phyloP scores from a whole-genome alignment of 2,329 filamentous ascomycete genomes.

The Fusarium sublunatum region DNA sequence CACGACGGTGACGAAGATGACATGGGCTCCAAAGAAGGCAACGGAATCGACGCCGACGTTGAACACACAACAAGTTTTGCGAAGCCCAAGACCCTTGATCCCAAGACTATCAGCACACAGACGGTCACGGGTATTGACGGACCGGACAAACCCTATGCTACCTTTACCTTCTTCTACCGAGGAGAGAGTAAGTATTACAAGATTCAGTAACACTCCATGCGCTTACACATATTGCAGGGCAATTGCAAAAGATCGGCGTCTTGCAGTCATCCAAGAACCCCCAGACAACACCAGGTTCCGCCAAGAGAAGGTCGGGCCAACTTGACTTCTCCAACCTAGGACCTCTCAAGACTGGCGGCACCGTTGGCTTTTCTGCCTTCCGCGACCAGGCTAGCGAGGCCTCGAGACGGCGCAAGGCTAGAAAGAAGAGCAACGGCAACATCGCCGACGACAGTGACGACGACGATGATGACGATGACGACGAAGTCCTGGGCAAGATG shows the following conservation, averaged over 20 bases:
- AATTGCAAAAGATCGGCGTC: conserved; percentile 97
- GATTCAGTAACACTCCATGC: background rate
- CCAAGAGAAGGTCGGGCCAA: conserved; percentile 84
- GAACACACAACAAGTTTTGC: conserved; percentile 99
- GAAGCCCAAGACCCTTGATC: conserved; percentile 94
- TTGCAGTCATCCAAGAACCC: conserved; percentile 74
- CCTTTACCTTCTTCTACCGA: conserved; percentile 97
- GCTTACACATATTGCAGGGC: conserved; percentile 68
- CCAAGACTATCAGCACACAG: conserved; percentile 97
- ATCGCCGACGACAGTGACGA: conserved; percentile 80
- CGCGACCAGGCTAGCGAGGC: conserved; percentile 73
- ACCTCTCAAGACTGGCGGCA: conserved; percentile 86
- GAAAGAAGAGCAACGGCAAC: conserved; percentile 73
- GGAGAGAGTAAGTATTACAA: conserved; percentile 81
- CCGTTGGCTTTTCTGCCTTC: conserved; percentile 90
- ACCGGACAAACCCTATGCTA: conserved; percentile 93
- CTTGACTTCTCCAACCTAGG: conserved; percentile 87
- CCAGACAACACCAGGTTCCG: conserved; percentile 68
- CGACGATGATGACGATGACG: conserved; percentile 76
- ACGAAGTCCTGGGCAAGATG: conserved; percentile 71
- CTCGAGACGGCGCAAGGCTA: conserved; percentile 65
- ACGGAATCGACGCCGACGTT: conserved; percentile 79
- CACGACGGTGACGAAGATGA: conserved; percentile 91
- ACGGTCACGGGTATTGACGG: conserved; percentile 99
- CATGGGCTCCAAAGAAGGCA: conserved; percentile 60